Evolutionary conservation across 768 basidiomycete genomes (phyloP).

Genomic region (Neoboletus brunneissimus): DNA sequence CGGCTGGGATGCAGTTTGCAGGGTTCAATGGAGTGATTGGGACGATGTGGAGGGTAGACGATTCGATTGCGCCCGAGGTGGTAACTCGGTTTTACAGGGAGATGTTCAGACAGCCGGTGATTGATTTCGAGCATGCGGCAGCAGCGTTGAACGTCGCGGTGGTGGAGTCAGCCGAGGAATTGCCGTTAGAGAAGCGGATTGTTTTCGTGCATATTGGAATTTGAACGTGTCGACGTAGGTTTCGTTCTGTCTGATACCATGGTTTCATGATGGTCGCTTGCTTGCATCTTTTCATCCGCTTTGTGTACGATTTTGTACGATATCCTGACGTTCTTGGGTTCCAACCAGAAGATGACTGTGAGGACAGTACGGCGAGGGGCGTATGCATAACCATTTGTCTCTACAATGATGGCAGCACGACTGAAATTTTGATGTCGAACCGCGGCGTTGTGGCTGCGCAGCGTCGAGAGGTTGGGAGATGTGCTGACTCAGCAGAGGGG

Average conservation of each 20-base stretch:
- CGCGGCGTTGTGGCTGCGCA: no score
- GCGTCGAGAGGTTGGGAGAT: no score
- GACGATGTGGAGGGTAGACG: not conserved
- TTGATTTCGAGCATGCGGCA: not conserved
- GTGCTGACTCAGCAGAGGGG: no score
- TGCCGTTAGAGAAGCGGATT: not conserved
- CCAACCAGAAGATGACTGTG: no score
- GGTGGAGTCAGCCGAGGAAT: not conserved
- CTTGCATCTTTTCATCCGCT: not conserved
- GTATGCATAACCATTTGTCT: no score
- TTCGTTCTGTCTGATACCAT: not conserved
- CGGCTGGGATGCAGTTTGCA: not conserved
- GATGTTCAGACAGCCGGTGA: not conserved
- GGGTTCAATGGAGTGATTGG: slow-evolving; percentile 3
- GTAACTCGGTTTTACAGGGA: not conserved
- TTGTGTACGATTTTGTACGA: not conserved
- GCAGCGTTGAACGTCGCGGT: not conserved
- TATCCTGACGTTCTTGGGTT: no score
- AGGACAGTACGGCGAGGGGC: no score
- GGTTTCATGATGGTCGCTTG: not conserved
- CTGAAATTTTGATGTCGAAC: no score
- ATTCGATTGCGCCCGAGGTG: not conserved
- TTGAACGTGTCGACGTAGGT: not conserved
- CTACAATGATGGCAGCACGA: no score
- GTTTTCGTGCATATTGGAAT: not conserved